These are phyloP conservation scores for Curvularia spicifera DNA, from an alignment of 2,329 filamentous ascomycete genomes.

Conservation along the genomic window DNA sequence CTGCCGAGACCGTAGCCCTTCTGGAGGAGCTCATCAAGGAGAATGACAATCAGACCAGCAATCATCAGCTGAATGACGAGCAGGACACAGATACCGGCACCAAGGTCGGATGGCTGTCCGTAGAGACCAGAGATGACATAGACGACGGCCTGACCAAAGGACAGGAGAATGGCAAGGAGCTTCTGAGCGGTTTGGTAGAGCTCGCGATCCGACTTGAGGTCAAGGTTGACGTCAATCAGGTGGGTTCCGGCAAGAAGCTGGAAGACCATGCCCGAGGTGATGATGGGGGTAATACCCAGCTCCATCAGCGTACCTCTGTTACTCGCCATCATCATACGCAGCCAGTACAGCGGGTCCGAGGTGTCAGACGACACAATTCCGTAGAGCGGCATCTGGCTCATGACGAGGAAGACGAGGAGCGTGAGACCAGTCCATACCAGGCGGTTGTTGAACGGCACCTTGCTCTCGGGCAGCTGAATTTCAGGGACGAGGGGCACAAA, in stretches of 20 bases:
- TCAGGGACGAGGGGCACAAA: slow-evolving; percentile 99
- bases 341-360: slow-evolving; percentile 98
- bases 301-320: slow-evolving; percentile 97
- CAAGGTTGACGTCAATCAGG: slow-evolving; percentile 99
- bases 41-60: slow-evolving; percentile 97
- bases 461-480: slow-evolving; percentile 86
- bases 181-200: slow-evolving; percentile 99
- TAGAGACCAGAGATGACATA: slow-evolving; percentile 96
- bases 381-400: slow-evolving; percentile 97
- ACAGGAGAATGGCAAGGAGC: slow-evolving; percentile 87
- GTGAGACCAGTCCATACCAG: slow-evolving; percentile 67
- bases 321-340: slow-evolving; percentile 99
- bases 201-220: slow-evolving; percentile 99
- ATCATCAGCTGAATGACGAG: slow-evolving; percentile 97
- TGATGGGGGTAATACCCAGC: slow-evolving; percentile 94
- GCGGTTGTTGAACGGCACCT: slow-evolving; percentile 94
- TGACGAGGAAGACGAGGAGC: slow-evolving; percentile 97
- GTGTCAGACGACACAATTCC: slow-evolving; percentile 97
- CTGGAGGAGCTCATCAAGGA: slow-evolving; percentile 97
- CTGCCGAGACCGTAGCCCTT: slow-evolving; percentile 99
- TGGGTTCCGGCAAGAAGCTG: slow-evolving; percentile 99
- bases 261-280: slow-evolving; percentile 99
- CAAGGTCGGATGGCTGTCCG: slow-evolving; percentile 93
- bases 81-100: slow-evolving; percentile 97
- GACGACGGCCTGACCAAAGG: slow-evolving; percentile 95